Evolutionary conservation across 441 rosid genomes (phyloP).

Genomic region (Erodium texanum): DNA sequence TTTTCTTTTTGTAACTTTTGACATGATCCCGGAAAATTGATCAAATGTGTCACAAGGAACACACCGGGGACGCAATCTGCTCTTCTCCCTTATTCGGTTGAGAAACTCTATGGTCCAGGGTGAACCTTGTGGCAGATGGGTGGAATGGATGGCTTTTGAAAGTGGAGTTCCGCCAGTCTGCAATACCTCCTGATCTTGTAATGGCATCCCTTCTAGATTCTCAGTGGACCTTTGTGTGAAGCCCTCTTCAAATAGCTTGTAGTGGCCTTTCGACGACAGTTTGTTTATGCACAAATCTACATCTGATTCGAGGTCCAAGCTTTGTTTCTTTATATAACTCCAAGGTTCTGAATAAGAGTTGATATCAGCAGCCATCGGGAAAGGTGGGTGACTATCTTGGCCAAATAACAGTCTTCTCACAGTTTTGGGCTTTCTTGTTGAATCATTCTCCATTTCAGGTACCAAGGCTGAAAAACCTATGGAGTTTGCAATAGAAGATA

Average conservation of each 20-base stretch:
- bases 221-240: constrained; percentile 32
- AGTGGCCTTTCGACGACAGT: constrained; percentile 28
- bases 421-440: constrained; percentile 35
- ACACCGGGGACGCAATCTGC: constrained; percentile 52
- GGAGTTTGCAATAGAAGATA: constrained; percentile 19
- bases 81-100: constrained; percentile 69
- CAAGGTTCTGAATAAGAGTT: constrained; percentile 33
- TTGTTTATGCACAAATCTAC: constrained; percentile 23
- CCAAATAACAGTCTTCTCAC: constrained; percentile 50
- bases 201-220: constrained; percentile 23
- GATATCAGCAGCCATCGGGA: constrained; percentile 42
- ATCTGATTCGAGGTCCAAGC: constrained; percentile 22
- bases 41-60: constrained; percentile 41
- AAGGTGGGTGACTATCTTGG: constrained; percentile 29
- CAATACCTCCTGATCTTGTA: constrained; percentile 26
- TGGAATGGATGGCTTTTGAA: constrained; percentile 51
- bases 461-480: constrained; percentile 29
- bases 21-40: constrained; percentile 25
- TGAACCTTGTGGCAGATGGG: constrained; percentile 47
- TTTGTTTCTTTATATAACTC: constrained; percentile 25
- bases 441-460: constrained; percentile 37
- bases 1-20: constrained; percentile 50
- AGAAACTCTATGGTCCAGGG: constrained; percentile 97
- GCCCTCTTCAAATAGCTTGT: constrained; percentile 33
- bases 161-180: constrained; percentile 45